Conservation (phyloP, 1,284 basidiomycete genomes). For the Grifola frondosa region DNA sequence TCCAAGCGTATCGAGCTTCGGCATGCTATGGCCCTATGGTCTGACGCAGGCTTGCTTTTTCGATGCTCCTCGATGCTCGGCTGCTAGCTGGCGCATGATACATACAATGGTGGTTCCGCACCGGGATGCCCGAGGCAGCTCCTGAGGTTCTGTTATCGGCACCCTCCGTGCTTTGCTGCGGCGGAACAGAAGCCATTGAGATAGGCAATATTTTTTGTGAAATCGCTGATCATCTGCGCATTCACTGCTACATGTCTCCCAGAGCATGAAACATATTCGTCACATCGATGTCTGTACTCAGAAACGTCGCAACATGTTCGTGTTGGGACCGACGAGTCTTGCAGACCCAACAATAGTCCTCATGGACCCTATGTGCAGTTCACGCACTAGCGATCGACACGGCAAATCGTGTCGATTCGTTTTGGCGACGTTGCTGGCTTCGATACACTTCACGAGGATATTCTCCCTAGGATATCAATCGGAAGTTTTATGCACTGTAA, state of each 20-base stretch:
- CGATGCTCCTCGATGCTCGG: too few species aligned
- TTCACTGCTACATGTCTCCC: too few species aligned
- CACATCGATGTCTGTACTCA: neutral
- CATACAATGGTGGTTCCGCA: conserved; percentile 21
- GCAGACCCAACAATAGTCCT: too few species aligned
- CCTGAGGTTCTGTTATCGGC: conserved; percentile 16
- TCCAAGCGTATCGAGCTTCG: too few species aligned
- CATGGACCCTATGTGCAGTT: too few species aligned
- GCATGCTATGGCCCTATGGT: too few species aligned
- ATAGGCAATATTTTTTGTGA: conserved; percentile 22
- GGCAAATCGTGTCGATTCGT: neutral
- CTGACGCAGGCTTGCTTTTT: too few species aligned
- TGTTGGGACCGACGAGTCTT: too few species aligned
- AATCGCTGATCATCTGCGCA: too few species aligned
- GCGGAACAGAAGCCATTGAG: conserved; percentile 26
- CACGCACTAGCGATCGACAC: too few species aligned
- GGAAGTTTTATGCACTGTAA: conserved; percentile 2
- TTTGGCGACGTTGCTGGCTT: neutral
- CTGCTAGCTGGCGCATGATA: too few species aligned
- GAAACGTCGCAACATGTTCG: neutral
- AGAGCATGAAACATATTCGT: neutral
- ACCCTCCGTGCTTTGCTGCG: conserved; percentile 17
- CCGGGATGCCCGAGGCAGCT: conserved; percentile 22
- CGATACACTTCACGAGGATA: conserved; percentile 4
- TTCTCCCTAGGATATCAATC: conserved; percentile 1